Evolutionary conservation across 768 basidiomycete species (phyloP), one percentile per base, ranked within the genome.

Genomic region (Kwoniella sp.): DNA sequence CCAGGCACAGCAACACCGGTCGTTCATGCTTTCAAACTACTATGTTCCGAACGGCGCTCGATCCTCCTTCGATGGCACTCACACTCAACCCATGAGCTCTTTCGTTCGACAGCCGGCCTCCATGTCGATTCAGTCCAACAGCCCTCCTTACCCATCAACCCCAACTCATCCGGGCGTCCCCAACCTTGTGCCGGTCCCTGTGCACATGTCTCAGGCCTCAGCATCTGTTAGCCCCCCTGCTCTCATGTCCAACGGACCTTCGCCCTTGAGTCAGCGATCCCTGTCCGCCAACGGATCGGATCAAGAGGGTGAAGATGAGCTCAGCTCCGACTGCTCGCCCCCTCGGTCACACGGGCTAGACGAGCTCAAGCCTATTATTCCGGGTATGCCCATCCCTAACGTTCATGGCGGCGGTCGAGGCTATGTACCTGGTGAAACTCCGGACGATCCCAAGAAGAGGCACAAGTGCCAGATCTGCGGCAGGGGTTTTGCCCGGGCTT

Each of bases 401-500:
- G 57, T 63, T 12, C 59, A 70, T 29, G 72, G 72, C 15, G 72
- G 72, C 28, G 72, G 72, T 42, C 60, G 72, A 27, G 72, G 72
- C 3, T 73, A 73, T 50, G 61, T 73, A 26, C 72, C 72, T 10
- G 72, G 72, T 46, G 57, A 71, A 45, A 73, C 72, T 14, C 72
- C 72, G 2, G 68, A 71, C 23, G 72, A 73, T 46, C 72, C 72
- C 3, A 70, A 70, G 61, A 73, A 73, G 51, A 48, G 63, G 28
- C 72, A 73, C 59, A 71, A 69, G 60, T 73, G 72, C 49, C 51
- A 53, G 12, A 51, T 69, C 45, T 73, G 72, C 39, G 72, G 72
- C 45, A 64, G 72, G 87, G 92, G 87, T 1, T 96, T 96, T 63
- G 91, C 90, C 10, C 80, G 91, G 23, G 89, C 89, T 2, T 95